These are phyloP conservation scores for Nyctanthes arbortristis DNA, from an alignment of 257 asterid genomes.

Conservation along the genomic window DNA sequence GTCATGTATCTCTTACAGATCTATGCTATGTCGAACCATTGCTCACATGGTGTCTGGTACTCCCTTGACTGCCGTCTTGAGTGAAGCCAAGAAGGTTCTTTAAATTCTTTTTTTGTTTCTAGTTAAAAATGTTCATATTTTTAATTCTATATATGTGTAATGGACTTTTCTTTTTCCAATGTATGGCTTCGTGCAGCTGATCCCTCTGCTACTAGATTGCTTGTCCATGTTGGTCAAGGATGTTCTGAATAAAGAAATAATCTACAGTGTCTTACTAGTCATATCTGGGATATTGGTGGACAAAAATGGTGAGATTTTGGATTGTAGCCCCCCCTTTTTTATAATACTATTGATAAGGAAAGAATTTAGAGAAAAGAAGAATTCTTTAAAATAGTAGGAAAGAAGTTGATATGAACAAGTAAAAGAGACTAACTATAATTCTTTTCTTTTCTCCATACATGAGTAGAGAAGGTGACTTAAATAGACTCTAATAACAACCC, in stretches of 20 bases:
- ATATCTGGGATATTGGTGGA: slow-evolving; percentile 75
- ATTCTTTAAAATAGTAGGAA: too few species aligned
- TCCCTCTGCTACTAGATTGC: slow-evolving; percentile 74
- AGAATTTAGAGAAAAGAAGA: too few species aligned
- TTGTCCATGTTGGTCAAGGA: slow-evolving; percentile 57
- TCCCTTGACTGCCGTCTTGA: slow-evolving; percentile 71
- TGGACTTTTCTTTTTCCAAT: slow-evolving; percentile 27
- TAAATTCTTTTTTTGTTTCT: slow-evolving; percentile 16
- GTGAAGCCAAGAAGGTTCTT: slow-evolving; percentile 79
- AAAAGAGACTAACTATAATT: too few species aligned
- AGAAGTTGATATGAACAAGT: too few species aligned
- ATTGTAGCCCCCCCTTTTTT: too few species aligned
- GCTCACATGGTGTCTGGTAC: slow-evolving; percentile 73
- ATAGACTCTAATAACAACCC: too few species aligned
- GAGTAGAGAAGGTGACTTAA: too few species aligned
- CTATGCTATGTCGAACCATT: slow-evolving; percentile 69
- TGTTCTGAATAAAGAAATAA: slow-evolving; percentile 55
- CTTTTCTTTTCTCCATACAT: too few species aligned
- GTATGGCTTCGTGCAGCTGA: slow-evolving; percentile 54
- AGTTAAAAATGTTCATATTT: slow-evolving; percentile 1
- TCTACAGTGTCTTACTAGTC: slow-evolving; percentile 65
- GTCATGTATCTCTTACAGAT: slow-evolving; percentile 45
- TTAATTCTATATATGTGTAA: slow-evolving; percentile 1
- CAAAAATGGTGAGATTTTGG: slow-evolving; percentile 60
- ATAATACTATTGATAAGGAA: too few species aligned